Percentiles rank a stretch among this genome's conserved stretches.
Evolutionary conservation across 1,284 basidiomycete genomes (phyloP).

Genomic region (Pseudozyma flocculosa): DNA sequence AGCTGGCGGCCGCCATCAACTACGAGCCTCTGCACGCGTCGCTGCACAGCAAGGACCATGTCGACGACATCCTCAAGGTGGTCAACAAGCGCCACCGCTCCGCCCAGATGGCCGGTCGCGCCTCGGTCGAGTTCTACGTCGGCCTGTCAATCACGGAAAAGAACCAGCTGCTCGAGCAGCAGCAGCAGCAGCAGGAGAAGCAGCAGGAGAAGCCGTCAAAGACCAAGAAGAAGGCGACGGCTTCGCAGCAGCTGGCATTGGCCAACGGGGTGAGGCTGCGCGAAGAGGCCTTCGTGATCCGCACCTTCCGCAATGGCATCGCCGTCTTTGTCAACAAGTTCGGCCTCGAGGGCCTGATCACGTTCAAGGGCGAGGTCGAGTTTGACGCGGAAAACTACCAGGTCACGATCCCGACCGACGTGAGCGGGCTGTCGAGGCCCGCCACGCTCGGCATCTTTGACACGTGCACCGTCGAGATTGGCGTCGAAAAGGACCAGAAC

Average conservation of each 20-base stretch:
- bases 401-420: slow-evolving; percentile 68
- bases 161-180: slow-evolving; percentile 16
- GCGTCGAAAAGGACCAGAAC: slow-evolving; percentile 90
- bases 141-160: slow-evolving; percentile 74
- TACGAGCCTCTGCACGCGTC: slow-evolving; percentile 80
- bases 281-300: slow-evolving; percentile 78
- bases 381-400: slow-evolving; percentile 91
- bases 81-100: slow-evolving; percentile 91
- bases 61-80: slow-evolving; percentile 81
- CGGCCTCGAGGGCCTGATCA: slow-evolving; percentile 89
- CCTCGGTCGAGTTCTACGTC: slow-evolving; percentile 96
- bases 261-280: too few species aligned
- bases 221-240: too few species aligned
- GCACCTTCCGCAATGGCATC: slow-evolving; percentile 90
- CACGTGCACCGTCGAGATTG: slow-evolving; percentile 82
- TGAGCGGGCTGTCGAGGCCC: slow-evolving; percentile 35
- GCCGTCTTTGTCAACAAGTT: slow-evolving; percentile 93
- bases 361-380: slow-evolving; percentile 81
- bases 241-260: too few species aligned
- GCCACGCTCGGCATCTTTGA: slow-evolving; percentile 70
- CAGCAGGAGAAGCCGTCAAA: too few species aligned
- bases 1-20: slow-evolving; percentile 85
- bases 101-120: slow-evolving; percentile 94
- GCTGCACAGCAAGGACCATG: slow-evolving; percentile 82
- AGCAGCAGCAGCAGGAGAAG: too few species aligned